Percentiles rank a stretch among this genome's conserved stretches.
Evolutionary conservation across 352 stramenopile species (phyloP).

Genomic region (Blastocystis sp.): DNA sequence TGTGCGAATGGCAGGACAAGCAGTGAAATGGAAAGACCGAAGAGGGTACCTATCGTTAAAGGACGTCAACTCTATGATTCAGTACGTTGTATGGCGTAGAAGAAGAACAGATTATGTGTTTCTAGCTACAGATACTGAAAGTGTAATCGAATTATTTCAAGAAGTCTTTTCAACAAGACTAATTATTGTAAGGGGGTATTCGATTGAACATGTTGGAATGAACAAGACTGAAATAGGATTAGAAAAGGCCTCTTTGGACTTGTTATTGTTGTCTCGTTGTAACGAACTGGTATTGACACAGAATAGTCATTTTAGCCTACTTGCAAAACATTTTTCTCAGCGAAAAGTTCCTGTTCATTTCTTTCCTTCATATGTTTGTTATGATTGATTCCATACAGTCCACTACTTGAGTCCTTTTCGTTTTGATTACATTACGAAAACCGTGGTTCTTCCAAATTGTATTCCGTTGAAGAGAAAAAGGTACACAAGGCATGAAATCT

Average conservation of each 20-base stretch:
- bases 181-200: neutral
- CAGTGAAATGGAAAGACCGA: neutral
- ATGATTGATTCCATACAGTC: neutral
- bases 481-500: conserved; percentile 32
- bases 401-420: neutral
- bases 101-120: too few relatives aligned
- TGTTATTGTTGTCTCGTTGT: conserved; percentile 21
- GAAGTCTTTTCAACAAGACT: neutral
- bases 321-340: neutral
- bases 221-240: neutral
- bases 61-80: neutral
- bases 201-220: conserved; percentile 33
- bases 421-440: neutral
- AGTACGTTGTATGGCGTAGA: neutral
- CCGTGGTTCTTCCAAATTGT: neutral
- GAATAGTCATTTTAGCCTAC: conserved; percentile 27
- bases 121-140: conserved; percentile 1
- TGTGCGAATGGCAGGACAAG: neutral
- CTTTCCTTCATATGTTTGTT: conserved; percentile 31
- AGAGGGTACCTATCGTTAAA: neutral
- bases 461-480: neutral
- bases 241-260: neutral
- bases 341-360: neutral
- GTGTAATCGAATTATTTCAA: neutral
- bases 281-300: conserved; percentile 28